phyloP scores from a whole-genome alignment of 371 early-diverging fungal genomes.

The Mortierella sp. region DNA sequence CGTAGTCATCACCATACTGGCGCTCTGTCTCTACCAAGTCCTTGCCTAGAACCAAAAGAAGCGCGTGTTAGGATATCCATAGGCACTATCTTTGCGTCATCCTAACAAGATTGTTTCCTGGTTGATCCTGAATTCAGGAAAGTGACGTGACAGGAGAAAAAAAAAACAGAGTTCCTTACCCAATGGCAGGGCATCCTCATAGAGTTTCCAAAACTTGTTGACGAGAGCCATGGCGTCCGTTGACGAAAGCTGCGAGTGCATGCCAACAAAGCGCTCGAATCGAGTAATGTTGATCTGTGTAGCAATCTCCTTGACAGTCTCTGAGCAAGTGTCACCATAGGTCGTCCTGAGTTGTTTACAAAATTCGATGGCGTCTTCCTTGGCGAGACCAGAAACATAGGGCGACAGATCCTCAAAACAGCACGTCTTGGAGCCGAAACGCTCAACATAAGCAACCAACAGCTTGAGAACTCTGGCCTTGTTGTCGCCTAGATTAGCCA shows the following conservation, averaged over 20 bases:
- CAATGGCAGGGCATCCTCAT: slow-evolving; percentile 68
- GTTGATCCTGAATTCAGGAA: neutral
- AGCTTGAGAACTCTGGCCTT: slow-evolving; percentile 52
- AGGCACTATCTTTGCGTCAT: neutral
- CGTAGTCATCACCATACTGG: slow-evolving; percentile 85
- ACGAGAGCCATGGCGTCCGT: slow-evolving; percentile 49
- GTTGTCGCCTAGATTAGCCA: slow-evolving; percentile 43
- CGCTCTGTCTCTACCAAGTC: slow-evolving; percentile 76
- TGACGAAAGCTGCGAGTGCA: slow-evolving; percentile 41
- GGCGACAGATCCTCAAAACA: slow-evolving; percentile 82
- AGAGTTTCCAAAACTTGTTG: slow-evolving; percentile 63
- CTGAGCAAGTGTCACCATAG: slow-evolving; percentile 46
- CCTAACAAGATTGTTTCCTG: neutral
- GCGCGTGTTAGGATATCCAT: neutral
- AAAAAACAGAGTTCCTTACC: slow-evolving; percentile 53
- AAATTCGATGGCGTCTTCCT: slow-evolving; percentile 49
- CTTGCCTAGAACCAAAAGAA: slow-evolving; percentile 52
- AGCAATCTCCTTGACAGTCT: slow-evolving; percentile 55
- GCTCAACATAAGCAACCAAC: slow-evolving; percentile 68
- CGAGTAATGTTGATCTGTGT: slow-evolving; percentile 63
- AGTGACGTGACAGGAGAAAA: neutral
- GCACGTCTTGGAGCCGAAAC: slow-evolving; percentile 75
- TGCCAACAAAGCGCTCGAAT: slow-evolving; percentile 61
- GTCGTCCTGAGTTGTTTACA: slow-evolving; percentile 52
- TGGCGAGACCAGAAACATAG: slow-evolving; percentile 60